A percentile compares a stretch with the other conserved stretches of the same genome.
Evolutionary conservation across 495 filamentous ascomycete species (phyloP).

Genomic region (Talaromyces stipitatus): DNA sequence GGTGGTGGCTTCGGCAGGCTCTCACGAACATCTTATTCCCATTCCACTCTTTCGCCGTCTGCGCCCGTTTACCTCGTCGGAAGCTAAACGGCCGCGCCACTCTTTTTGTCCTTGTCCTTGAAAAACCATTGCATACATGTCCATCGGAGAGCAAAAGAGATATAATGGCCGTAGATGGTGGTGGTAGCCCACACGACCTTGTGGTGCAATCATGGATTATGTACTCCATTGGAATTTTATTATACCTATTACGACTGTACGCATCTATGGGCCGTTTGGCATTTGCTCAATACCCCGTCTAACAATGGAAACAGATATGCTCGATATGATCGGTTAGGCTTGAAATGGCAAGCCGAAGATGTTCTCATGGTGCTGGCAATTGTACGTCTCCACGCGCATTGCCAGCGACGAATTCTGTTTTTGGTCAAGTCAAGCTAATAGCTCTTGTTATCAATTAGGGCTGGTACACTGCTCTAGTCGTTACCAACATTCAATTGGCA

Average conservation of each 20-base stretch:
- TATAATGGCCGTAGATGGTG: conserved; percentile 8
- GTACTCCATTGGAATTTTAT: conserved; percentile 16
- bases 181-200: conserved; percentile 9
- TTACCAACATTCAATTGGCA: conserved; percentile 35
- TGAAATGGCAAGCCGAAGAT: conserved; percentile 23
- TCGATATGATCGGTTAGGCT: conserved; percentile 19
- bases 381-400: conserved; percentile 11
- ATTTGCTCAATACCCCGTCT: not conserved
- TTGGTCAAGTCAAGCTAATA: not conserved
- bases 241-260: conserved; percentile 19
- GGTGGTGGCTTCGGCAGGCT: not conserved
- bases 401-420: too few relatives aligned
- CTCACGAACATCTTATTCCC: not conserved
- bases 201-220: conserved; percentile 19
- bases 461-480: conserved; percentile 29
- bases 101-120: not conserved
- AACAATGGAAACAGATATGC: conserved; percentile 18
- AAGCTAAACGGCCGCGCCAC: not conserved
- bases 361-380: conserved; percentile 24
- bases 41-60: not conserved
- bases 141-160: not conserved
- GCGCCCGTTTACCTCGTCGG: too few relatives aligned
- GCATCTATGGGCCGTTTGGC: not conserved
- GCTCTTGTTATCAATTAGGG: not conserved
- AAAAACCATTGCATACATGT: not conserved